These are phyloP conservation scores for Anthoceros angustus DNA, from an alignment of 225 moss, liverwort and hornwort genomes.

Conservation along the genomic window DNA sequence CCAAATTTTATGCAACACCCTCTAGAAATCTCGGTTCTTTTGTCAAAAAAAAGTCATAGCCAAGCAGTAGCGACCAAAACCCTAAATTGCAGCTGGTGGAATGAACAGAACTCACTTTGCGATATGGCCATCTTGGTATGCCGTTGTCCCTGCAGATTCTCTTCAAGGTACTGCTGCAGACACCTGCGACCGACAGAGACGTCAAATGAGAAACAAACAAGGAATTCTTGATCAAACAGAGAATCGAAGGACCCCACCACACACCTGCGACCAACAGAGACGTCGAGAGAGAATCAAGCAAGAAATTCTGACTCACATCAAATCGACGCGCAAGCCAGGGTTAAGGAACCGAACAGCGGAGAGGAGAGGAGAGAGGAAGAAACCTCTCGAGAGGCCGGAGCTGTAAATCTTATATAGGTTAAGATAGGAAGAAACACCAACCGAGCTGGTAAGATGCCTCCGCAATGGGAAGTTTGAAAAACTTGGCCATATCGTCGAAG, in stretches of 20 bases:
- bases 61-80: no score
- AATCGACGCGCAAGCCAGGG: no score
- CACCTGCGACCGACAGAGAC: not conserved
- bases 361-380: not conserved
- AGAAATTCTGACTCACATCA: no score
- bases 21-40: no score
- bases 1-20: no score
- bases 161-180: slow-evolving; percentile 4
- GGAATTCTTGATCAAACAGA: not conserved
- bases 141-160: slow-evolving; percentile 1
- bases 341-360: not conserved
- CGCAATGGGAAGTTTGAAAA: not conserved
- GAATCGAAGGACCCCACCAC: no score
- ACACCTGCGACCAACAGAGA: no score
- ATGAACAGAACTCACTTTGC: not conserved
- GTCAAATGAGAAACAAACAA: not conserved
- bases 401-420: not conserved
- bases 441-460: slow-evolving; percentile 1
- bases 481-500: slow-evolving; percentile 4
- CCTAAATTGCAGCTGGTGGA: no score
- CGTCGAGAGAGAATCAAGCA: no score
- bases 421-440: not conserved
- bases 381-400: not conserved
- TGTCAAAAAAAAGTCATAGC: no score
- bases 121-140: slow-evolving; percentile 1